These are phyloP conservation scores for Pseudogymnoascus sp. DNA, from an alignment of 2,329 filamentous ascomycete genomes.

Conservation along the genomic window DNA sequence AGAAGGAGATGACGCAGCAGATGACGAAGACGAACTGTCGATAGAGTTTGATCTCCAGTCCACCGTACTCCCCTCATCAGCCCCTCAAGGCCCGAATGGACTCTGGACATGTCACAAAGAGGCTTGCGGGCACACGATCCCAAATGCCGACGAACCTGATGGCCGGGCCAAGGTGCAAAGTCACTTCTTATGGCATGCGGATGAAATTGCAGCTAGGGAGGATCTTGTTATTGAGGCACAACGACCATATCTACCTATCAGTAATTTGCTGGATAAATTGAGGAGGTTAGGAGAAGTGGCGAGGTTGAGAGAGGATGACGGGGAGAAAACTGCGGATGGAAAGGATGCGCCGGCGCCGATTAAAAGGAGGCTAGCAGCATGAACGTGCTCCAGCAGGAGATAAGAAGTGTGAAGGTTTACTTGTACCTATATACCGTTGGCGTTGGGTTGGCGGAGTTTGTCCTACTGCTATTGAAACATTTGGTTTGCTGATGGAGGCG, in stretches of 20 bases:
- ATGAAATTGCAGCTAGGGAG: slow-evolving; percentile 38
- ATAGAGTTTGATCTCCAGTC: slow-evolving; percentile 27
- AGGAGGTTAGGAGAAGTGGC: slow-evolving; percentile 38
- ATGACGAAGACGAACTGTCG: slow-evolving; percentile 8
- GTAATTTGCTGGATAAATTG: slow-evolving; percentile 50
- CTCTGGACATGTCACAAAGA: slow-evolving; percentile 61
- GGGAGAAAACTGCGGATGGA: slow-evolving; percentile 22
- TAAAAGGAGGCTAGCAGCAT: background rate
- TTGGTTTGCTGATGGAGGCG: background rate
- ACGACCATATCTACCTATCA: slow-evolving; percentile 48
- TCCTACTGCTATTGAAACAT: background rate
- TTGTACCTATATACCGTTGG: background rate
- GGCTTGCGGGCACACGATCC: slow-evolving; percentile 57
- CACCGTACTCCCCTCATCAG: slow-evolving; percentile 36
- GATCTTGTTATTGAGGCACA: slow-evolving; percentile 48
- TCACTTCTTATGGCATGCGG: slow-evolving; percentile 56
- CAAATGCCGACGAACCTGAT: slow-evolving; percentile 49
- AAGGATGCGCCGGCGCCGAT: background rate
- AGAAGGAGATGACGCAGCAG: background rate
- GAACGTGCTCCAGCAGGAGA: background rate
- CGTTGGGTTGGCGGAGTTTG: background rate
- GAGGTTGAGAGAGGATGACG: slow-evolving; percentile 20
- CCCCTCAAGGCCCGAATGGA: slow-evolving; percentile 49
- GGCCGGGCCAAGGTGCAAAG: slow-evolving; percentile 50
- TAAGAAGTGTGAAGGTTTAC: background rate